Evolutionary conservation across 495 filamentous ascomycete genomes (phyloP), one percentile per base, ranked within the genome.

Genomic region (Lophiotrema nucula): DNA sequence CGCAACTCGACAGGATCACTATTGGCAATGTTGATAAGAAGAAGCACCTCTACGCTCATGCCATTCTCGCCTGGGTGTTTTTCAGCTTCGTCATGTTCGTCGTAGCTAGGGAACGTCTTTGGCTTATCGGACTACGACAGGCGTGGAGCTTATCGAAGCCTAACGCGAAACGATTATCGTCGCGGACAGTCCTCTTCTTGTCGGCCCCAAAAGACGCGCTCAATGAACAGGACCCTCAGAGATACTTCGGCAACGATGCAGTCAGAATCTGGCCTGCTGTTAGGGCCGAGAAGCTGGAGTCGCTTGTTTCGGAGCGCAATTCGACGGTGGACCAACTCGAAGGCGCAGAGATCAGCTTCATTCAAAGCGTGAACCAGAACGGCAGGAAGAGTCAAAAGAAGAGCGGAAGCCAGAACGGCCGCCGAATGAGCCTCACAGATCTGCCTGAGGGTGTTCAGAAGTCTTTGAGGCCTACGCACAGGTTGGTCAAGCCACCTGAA

Each of bases 101-200:
- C 12, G 73, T 89, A 2, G 79, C 77, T 0, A 79, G 87, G 26
- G 87, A 90, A 66, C 82, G 82, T 38, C 72, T 89, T 25, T 88
- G 82, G 70, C 84, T 85, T 61, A 80, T 87, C 53, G 83, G 85
- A 48, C 68, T 88, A 1, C 81, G 86, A 31, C 87, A 89, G 67
- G 85, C 85, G 15, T 88, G 87, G 71, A 79, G 83, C 16, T 77
- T 87, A n/a, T 84, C 85, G 3, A 83, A 83, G 2, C 79, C 80
- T n/a, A 81, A 86, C 56, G 76, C 82, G 4, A 72, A 80, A 18
- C 78, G 85, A 0, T 79, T 90, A 8, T 89, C 86, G 0, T 83
- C 86, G 0, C 72, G 83, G 31, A 88, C 85, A 0, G 83, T 89
- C 0, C 76, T 90, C 3, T 90, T 88, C 67, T 80, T 86, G 53